Base-by-base conservation (phyloP, 495 filamentous ascomycete species). In the Penicillium waksmanii region DNA sequence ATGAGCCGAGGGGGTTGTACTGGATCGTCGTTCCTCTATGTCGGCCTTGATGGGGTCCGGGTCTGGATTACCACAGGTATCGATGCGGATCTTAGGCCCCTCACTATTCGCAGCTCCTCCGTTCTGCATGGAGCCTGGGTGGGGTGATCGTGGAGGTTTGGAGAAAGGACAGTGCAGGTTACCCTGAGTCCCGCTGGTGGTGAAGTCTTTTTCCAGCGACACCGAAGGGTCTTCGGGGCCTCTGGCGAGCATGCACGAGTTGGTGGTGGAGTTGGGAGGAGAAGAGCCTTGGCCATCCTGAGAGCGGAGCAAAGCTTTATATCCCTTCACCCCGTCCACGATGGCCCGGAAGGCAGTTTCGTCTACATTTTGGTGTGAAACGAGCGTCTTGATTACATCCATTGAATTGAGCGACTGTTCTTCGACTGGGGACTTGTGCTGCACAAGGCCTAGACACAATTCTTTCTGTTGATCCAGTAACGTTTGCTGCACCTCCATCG, bases 31-130 rank as follows among this genome's bases (percentile, higher is more conserved):
- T 56, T 81, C 74, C 34, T 70, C 62, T 53, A 70, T 58, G 46
- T 82, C 78, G 19, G 77, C 73, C 58, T 77, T 73, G 63, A 82
- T 80, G 13, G 79, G 78, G 44, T 80, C 77, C 70, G 77, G 47
- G 31, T 71, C 66, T 42, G 68, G 71, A 48, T 76, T 71, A 19
- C 70, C 76, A 49, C 73, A 78, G 25, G 68, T 68, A 42, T 70
- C 65, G 19, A 75, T 69, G 17, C 58, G 64, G 38, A 61, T 60
- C 40, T 73, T 70, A n/a, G 68, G 65, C 17, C 65, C 62, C 47
- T 69, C 61, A 47, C 64, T 68, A 53, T 68, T 68, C 43, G 46
- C 35, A 34, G 62, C 54, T 38, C 68, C 69, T 51, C 70, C 46
- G 46, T 48, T 48, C 21, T 48, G 46, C 46, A 48, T 27, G 6